Evolutionary conservation across 108 stramenopile genomes (phyloP).

Genomic region (Discostella pseudostelligera): DNA sequence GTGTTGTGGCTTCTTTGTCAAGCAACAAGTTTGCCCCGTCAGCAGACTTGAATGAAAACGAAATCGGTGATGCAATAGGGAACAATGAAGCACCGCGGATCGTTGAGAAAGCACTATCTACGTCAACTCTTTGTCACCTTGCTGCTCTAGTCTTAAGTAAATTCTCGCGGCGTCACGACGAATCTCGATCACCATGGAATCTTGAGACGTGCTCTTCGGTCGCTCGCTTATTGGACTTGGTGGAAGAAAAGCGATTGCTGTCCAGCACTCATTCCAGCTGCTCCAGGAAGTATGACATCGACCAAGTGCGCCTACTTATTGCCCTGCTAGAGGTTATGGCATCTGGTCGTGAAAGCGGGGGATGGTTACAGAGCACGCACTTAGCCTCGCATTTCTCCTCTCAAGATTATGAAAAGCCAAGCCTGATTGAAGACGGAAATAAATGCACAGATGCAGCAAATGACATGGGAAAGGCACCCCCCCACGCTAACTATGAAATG

Average conservation of each 20-base stretch:
- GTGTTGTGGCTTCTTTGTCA: slow-evolving; percentile 47
- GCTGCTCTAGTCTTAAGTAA: slow-evolving; percentile 66
- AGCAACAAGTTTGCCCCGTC: slow-evolving; percentile 10
- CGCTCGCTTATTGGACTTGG: slow-evolving; percentile 64
- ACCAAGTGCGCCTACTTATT: slow-evolving; percentile 70
- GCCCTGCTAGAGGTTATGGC: slow-evolving; percentile 62
- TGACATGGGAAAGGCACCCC: slow-evolving; percentile 8
- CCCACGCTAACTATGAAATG: slow-evolving; percentile 27
- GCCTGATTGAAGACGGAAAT: not conserved
- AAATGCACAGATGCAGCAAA: not conserved
- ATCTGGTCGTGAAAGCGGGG: slow-evolving; percentile 78
- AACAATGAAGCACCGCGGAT: not conserved
- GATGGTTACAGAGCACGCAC: slow-evolving; percentile 54
- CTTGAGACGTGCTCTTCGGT: slow-evolving; percentile 63
- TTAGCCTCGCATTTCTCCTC: slow-evolving; percentile 1
- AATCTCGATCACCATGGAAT: slow-evolving; percentile 58
- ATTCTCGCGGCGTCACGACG: slow-evolving; percentile 56
- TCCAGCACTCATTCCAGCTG: slow-evolving; percentile 1
- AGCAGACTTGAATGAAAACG: slow-evolving; percentile 4
- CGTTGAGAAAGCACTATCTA: slow-evolving; percentile 10
- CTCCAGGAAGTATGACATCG: slow-evolving; percentile 47
- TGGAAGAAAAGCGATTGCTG: slow-evolving; percentile 82
- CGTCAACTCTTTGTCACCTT: slow-evolving; percentile 65
- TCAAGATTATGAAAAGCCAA: slow-evolving; percentile 11
- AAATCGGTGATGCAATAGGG: not conserved